phyloP scores from a whole-genome alignment of 2,329 filamentous ascomycete genomes.

The Penicillium fuscoglaucum region DNA sequence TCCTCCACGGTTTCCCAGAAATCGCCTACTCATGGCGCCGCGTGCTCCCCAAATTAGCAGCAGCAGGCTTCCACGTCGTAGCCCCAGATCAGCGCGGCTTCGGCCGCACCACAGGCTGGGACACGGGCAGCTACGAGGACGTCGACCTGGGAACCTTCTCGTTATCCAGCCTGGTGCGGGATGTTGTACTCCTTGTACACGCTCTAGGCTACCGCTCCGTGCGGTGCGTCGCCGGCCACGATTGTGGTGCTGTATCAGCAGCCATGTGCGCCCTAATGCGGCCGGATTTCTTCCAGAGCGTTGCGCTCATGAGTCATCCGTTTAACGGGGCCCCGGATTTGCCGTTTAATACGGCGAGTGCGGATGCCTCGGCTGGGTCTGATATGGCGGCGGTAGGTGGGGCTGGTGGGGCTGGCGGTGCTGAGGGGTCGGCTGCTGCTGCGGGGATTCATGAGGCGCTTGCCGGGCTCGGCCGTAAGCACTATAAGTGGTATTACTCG shows the following conservation, averaged over 20 bases:
- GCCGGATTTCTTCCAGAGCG: constrained; percentile 63
- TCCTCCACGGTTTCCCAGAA: constrained; percentile 68
- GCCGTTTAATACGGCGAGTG: constrained; percentile 50
- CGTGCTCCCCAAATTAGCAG: constrained; percentile 59
- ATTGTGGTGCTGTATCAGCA: constrained; percentile 64
- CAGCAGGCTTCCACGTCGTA: constrained; percentile 63
- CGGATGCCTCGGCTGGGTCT: constrained; percentile 3
- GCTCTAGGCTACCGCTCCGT: constrained; percentile 61
- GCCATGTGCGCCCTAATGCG: constrained; percentile 61
- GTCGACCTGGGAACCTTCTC: constrained; percentile 60
- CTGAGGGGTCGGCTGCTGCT: too few relatives aligned
- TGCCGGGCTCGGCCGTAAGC: constrained; percentile 58
- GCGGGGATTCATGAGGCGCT: constrained; percentile 57
- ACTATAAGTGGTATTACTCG: constrained; percentile 65
- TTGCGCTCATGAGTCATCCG: constrained; percentile 66
- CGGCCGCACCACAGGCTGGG: constrained; percentile 64
- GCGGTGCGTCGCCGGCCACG: constrained; percentile 63
- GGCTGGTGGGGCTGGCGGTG: background rate
- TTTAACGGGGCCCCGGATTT: constrained; percentile 56
- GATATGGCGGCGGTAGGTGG: constrained; percentile 2
- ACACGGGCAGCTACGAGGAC: constrained; percentile 51
- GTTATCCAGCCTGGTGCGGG: constrained; percentile 60
- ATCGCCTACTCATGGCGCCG: constrained; percentile 70
- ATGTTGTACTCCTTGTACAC: constrained; percentile 62
- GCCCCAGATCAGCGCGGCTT: constrained; percentile 69